Percentiles rank a stretch among this genome's conserved stretches.
Conservation (phyloP, 345 rosid species). For the Melaleuca alternifolia region DNA sequence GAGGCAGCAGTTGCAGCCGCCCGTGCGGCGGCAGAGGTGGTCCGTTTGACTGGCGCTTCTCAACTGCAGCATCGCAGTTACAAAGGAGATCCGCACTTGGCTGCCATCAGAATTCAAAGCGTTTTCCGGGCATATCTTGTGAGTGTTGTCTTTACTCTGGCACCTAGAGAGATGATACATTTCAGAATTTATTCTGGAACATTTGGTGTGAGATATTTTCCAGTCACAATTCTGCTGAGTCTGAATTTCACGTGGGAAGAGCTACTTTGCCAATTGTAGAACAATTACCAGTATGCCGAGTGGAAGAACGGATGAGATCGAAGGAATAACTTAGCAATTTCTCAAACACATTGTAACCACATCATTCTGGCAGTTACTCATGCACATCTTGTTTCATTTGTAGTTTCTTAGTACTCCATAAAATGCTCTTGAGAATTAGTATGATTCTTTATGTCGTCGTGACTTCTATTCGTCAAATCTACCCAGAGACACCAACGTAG, state of each 20-base stretch:
- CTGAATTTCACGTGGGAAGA: neutral
- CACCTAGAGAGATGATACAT: neutral
- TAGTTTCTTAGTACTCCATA: neutral
- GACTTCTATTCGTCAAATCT: neutral
- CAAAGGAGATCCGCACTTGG: slow-evolving; percentile 15
- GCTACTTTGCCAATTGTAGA: neutral
- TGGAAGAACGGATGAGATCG: neutral
- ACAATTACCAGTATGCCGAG: neutral
- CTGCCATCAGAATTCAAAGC: slow-evolving; percentile 74
- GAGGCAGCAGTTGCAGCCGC: slow-evolving; percentile 91
- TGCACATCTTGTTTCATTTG: neutral
- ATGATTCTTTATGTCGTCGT: neutral
- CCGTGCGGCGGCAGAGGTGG: slow-evolving; percentile 87
- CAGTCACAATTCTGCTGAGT: neutral
- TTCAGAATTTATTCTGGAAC: neutral
- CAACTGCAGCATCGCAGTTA: slow-evolving; percentile 15
- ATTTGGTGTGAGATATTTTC: neutral
- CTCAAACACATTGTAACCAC: neutral
- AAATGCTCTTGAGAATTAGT: neutral
- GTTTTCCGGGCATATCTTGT: slow-evolving; percentile 76
- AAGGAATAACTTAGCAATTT: neutral
- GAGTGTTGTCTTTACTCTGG: slow-evolving; percentile 9
- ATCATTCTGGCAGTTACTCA: neutral
- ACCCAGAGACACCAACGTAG: neutral
- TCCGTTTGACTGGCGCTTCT: slow-evolving; percentile 44